A percentile compares a stretch with the other conserved stretches of the same genome.
Conservation (phyloP, 2,329 filamentous ascomycete genomes). For the Aspergillus latus region DNA sequence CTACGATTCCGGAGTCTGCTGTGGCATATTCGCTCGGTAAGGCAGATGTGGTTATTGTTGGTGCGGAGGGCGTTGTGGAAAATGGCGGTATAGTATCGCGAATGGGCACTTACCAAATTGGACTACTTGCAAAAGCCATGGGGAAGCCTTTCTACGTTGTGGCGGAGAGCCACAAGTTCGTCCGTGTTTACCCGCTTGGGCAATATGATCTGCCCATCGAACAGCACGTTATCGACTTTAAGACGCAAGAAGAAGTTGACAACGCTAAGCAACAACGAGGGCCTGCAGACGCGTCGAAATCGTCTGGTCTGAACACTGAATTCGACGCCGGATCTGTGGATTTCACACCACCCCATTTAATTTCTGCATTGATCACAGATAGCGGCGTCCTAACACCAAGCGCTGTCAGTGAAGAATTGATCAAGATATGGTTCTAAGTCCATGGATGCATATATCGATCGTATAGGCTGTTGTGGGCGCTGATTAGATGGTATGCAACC, state of each 20-base stretch:
- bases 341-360: conserved; percentile 59
- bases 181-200: conserved; percentile 77
- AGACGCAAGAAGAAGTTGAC: conserved; percentile 53
- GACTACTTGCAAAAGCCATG: conserved; percentile 70
- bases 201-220: conserved; percentile 79
- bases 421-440: conserved; percentile 53
- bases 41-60: conserved; percentile 68
- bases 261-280: conserved; percentile 46
- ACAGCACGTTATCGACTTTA: conserved; percentile 75
- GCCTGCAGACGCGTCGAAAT: conserved; percentile 19
- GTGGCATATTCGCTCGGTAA: conserved; percentile 76
- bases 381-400: conserved; percentile 63
- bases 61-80: conserved; percentile 82
- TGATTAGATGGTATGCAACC: background rate
- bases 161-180: conserved; percentile 95
- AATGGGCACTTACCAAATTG: conserved; percentile 84
- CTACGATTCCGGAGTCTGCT: conserved; percentile 72
- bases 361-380: conserved; percentile 65
- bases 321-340: conserved; percentile 44
- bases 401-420: conserved; percentile 65
- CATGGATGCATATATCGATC: background rate
- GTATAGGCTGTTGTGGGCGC: background rate
- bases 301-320: conserved; percentile 20
- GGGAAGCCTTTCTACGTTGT: conserved; percentile 85
- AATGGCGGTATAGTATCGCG: conserved; percentile 91